These are phyloP conservation scores for Globisporangium polare DNA, from an alignment of 352 stramenopile genomes.

Conservation along the genomic window DNA sequence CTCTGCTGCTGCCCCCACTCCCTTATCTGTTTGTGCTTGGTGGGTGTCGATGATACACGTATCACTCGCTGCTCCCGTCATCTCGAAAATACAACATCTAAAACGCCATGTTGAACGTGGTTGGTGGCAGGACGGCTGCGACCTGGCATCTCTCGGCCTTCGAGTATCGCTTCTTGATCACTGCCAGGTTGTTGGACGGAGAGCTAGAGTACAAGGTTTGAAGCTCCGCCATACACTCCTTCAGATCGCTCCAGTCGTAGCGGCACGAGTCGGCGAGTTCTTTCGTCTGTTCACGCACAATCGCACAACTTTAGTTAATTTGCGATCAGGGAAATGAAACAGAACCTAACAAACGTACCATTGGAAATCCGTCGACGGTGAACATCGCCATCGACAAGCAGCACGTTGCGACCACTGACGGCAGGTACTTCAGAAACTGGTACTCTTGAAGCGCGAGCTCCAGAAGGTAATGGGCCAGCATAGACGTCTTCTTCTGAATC, in stretches of 20 bases:
- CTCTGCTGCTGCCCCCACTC: background rate
- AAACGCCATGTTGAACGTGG: constrained; percentile 82
- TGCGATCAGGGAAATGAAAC: background rate
- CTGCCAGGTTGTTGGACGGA: constrained; percentile 75
- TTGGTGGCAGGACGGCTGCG: constrained; percentile 60
- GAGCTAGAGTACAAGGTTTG: constrained; percentile 79
- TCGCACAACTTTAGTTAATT: background rate
- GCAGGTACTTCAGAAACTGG: constrained; percentile 81
- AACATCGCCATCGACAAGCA: constrained; percentile 86
- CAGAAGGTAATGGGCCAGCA: constrained; percentile 87
- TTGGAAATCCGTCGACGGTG: constrained; percentile 76
- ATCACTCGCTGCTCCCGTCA: background rate
- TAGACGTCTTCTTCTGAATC: constrained; percentile 81
- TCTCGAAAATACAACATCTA: constrained; percentile 29
- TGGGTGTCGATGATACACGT: background rate
- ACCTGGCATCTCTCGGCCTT: constrained; percentile 82
- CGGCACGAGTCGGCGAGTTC: constrained; percentile 76
- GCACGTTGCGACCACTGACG: constrained; percentile 81
- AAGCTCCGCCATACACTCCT: constrained; percentile 80
- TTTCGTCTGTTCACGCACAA: constrained; percentile 48
- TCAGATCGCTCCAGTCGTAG: constrained; percentile 74
- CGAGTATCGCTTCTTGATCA: constrained; percentile 89
- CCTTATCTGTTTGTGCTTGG: background rate
- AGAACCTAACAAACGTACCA: constrained; percentile 26
- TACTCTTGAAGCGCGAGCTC: constrained; percentile 88